Conservation (phyloP, 2,329 filamentous ascomycete species). For the Cryoendolithus antarcticus region DNA sequence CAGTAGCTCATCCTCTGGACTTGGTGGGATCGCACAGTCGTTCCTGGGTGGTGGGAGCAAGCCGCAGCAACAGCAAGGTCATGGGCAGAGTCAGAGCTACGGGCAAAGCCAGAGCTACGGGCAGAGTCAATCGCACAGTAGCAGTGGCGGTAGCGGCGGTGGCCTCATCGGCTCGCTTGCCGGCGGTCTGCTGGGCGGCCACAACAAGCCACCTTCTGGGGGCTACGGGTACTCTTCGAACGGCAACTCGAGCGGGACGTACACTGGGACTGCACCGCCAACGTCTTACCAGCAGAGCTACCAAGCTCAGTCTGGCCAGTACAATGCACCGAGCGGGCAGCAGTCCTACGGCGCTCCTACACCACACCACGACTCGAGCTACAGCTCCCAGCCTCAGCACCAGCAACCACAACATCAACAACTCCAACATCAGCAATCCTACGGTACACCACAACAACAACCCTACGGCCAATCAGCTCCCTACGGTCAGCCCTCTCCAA, state of each 20-base stretch:
- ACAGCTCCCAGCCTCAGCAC: no score
- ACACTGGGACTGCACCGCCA: conserved; percentile 25
- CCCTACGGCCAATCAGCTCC: no score
- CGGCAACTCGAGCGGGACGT: conserved; percentile 19
- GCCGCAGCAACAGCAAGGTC: conserved; percentile 4
- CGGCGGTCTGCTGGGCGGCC: conserved; percentile 10
- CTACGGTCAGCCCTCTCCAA: no score
- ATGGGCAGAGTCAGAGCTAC: conserved; percentile 1
- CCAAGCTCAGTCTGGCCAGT: conserved; percentile 3
- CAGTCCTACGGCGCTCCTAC: neutral
- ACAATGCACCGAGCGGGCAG: conserved; percentile 5
- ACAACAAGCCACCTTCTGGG: conserved; percentile 1
- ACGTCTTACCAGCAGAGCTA: conserved; percentile 20
- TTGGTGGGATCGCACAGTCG: conserved; percentile 11
- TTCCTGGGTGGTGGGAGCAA: conserved; percentile 17
- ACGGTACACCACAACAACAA: no score
- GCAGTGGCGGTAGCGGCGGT: conserved; percentile 5
- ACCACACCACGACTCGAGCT: no score
- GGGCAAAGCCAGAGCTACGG: conserved; percentile 5
- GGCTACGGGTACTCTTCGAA: conserved; percentile 26
- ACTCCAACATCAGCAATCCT: no score
- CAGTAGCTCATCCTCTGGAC: conserved; percentile 4
- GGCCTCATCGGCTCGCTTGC: conserved; percentile 11
- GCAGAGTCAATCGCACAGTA: conserved; percentile 4
- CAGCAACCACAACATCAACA: no score